phyloP scores from a whole-genome alignment of 2,329 filamentous ascomycete genomes.

The Arachnopeziza araneosa region DNA sequence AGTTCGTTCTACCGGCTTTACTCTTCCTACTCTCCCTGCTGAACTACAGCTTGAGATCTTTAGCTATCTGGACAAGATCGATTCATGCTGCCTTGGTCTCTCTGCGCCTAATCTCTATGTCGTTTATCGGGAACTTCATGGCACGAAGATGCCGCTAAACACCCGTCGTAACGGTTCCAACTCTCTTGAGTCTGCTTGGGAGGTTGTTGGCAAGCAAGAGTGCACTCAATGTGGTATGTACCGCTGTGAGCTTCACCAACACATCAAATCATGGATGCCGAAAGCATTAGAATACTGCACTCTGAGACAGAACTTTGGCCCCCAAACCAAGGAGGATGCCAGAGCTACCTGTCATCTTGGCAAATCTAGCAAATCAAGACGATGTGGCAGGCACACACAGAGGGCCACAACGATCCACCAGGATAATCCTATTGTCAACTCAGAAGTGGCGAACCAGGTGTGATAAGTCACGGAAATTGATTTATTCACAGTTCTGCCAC shows the following conservation, averaged over 20 bases:
- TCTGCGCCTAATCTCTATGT: constrained; percentile 52
- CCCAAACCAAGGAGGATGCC: constrained; percentile 40
- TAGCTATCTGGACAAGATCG: constrained; percentile 58
- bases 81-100: constrained; percentile 56
- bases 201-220: constrained; percentile 54
- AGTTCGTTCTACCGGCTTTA: constrained; percentile 6
- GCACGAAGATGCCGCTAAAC: constrained; percentile 48
- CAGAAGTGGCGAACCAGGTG: neutral
- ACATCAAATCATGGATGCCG: constrained; percentile 56
- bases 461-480: neutral
- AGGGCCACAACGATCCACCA: constrained; percentile 25
- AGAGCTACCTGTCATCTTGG: constrained; percentile 52
- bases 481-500: neutral
- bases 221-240: constrained; percentile 57
- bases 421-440: constrained; percentile 11
- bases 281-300: constrained; percentile 53
- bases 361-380: constrained; percentile 51
- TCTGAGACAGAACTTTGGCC: constrained; percentile 52
- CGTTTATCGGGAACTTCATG: constrained; percentile 51
- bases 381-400: constrained; percentile 50
- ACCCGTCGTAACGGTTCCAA: constrained; percentile 55
- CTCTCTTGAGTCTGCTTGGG: constrained; percentile 59
- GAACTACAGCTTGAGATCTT: constrained; percentile 58
- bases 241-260: constrained; percentile 58
- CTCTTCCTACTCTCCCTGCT: constrained; percentile 47